phyloP scores from a whole-genome alignment of 805 yeast species.

The Vanderwaltozyma polyspora region DNA sequence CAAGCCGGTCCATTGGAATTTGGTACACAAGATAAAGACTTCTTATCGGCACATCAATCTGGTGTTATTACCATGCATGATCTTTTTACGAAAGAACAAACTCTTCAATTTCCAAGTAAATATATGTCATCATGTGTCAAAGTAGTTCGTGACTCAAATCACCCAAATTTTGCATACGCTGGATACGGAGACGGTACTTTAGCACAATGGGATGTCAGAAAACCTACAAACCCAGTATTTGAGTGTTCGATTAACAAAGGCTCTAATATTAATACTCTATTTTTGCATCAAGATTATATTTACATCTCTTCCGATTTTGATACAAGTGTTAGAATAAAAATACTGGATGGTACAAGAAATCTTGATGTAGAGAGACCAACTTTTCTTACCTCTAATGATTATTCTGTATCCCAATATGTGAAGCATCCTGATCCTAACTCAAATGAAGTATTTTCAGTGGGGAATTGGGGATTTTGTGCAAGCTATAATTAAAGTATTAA shows the following conservation, averaged over 20 bases:
- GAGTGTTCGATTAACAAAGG: constrained; percentile 10
- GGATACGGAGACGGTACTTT: constrained; percentile 30
- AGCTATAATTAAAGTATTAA: not conserved
- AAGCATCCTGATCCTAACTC: constrained; percentile 1
- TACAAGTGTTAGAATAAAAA: constrained; percentile 7
- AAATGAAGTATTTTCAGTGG: constrained; percentile 10
- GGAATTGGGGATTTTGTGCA: constrained; percentile 14
- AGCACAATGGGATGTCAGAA: constrained; percentile 33
- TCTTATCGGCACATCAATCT: constrained; percentile 34
- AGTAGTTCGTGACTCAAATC: constrained; percentile 2
- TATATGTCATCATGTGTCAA: constrained; percentile 19
- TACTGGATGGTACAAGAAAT: not conserved
- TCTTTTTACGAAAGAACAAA: constrained; percentile 19
- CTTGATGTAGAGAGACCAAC: constrained; percentile 2
- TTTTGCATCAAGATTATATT: constrained; percentile 4
- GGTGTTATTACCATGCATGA: constrained; percentile 34
- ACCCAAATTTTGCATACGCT: constrained; percentile 16
- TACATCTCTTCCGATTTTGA: constrained; percentile 31
- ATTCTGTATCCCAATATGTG: constrained; percentile 9
- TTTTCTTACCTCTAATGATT: constrained; percentile 15
- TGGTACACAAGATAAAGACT: constrained; percentile 36
- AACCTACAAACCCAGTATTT: constrained; percentile 7
- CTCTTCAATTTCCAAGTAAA: constrained; percentile 17
- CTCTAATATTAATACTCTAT: constrained; percentile 13
- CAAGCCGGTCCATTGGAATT: constrained; percentile 31